phyloP scores from a whole-genome alignment of 2,329 filamentous ascomycete species.

The Claviceps cyperi region DNA sequence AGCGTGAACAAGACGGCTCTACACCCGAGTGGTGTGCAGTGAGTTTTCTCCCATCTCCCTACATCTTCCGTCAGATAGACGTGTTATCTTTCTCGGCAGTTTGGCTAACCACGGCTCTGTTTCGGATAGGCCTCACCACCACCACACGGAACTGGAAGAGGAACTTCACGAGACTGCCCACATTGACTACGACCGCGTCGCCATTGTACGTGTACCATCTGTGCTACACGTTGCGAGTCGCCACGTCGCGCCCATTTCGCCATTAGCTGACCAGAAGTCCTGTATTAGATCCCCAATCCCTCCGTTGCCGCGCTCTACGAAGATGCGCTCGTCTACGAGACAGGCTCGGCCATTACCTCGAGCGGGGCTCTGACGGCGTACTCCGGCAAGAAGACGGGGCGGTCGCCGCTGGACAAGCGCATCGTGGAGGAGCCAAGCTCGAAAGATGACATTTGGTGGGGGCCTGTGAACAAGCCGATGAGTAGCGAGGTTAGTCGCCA shows the following conservation, averaged over 20 bases:
- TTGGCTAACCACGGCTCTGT: constrained; percentile 5
- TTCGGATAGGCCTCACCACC: constrained; percentile 52
- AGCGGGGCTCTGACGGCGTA: constrained; percentile 91
- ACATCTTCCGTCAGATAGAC: no score
- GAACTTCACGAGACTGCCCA: constrained; percentile 94
- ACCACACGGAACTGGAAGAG: constrained; percentile 94
- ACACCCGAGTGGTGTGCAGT: constrained; percentile 83
- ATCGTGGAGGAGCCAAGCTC: constrained; percentile 86
- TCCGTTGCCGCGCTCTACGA: constrained; percentile 94
- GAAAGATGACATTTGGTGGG: constrained; percentile 94
- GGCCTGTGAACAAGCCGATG: constrained; percentile 99
- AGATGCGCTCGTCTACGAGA: constrained; percentile 93
- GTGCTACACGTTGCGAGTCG: no score
- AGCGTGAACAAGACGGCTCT: constrained; percentile 83
- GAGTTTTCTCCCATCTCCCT: constrained; percentile 27
- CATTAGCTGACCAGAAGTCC: no score
- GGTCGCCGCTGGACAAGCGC: constrained; percentile 93
- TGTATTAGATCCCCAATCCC: constrained; percentile 61
- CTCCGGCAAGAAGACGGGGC: constrained; percentile 94
- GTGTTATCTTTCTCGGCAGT: no score
- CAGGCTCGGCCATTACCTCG: constrained; percentile 91
- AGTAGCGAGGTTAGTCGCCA: constrained; percentile 60
- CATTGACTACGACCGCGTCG: constrained; percentile 97
- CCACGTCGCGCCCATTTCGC: no score
- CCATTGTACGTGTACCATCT: constrained; percentile 61